phyloP scores from a whole-genome alignment of 768 basidiomycete genomes.

The Russula earlei region DNA sequence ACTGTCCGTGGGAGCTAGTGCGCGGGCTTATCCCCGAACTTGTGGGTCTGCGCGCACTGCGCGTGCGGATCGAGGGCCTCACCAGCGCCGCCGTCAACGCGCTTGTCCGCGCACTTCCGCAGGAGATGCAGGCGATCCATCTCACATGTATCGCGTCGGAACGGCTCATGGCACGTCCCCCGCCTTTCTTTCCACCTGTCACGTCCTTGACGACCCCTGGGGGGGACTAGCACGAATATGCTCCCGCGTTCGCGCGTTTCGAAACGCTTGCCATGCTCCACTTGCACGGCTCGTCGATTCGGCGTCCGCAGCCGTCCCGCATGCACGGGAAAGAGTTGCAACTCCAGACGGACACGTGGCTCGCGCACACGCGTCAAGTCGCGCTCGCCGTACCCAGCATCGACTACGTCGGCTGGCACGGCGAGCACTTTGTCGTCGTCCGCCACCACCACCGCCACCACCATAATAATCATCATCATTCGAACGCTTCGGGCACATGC shows the following conservation, averaged over 20 bases:
- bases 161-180: constrained; percentile 39
- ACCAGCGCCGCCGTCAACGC: constrained; percentile 30
- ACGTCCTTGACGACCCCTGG: background rate
- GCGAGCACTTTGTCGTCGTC: constrained; percentile 59
- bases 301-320: constrained; percentile 46
- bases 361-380: constrained; percentile 39
- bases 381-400: constrained; percentile 41
- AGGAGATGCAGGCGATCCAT: constrained; percentile 44
- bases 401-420: constrained; percentile 67
- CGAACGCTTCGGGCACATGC: background rate
- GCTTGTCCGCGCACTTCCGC: constrained; percentile 29
- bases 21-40: constrained; percentile 26
- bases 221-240: constrained; percentile 44
- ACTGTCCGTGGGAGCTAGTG: no score
- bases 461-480: background rate
- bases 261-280: constrained; percentile 49
- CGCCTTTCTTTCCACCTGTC: background rate
- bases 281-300: constrained; percentile 37
- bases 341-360: constrained; percentile 49
- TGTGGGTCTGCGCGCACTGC: constrained; percentile 42
- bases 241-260: constrained; percentile 38
- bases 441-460: constrained; percentile 21
- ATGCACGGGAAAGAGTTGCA: constrained; percentile 52
- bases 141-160: constrained; percentile 43
- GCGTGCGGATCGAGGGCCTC: constrained; percentile 47